phyloP scores from a whole-genome alignment of 2,329 filamentous ascomycete species.

The Pseudogymnoascus sp. region DNA sequence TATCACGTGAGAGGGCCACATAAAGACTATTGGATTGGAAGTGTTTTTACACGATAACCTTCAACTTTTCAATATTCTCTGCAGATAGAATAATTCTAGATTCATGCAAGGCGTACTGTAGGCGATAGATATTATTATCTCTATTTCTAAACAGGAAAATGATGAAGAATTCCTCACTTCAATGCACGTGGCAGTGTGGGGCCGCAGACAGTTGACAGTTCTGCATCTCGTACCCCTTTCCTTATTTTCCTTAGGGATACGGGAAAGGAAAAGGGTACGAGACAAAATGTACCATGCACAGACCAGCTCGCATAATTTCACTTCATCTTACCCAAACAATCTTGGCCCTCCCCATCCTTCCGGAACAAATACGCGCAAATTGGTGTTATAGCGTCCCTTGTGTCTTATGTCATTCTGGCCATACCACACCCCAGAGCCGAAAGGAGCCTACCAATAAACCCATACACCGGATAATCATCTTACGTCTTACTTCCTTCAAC shows the following conservation, averaged over 20 bases:
- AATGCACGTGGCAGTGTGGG: background rate
- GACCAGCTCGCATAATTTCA: slow-evolving; percentile 7
- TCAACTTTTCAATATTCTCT: background rate
- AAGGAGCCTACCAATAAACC: background rate
- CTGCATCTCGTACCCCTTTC: slow-evolving; percentile 2
- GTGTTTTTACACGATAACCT: slow-evolving; percentile 40
- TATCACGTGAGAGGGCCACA: slow-evolving; percentile 65
- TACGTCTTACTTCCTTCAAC: background rate
- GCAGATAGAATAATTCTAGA: slow-evolving; percentile 1
- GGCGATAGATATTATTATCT: background rate
- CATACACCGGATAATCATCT: background rate
- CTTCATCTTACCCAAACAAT: slow-evolving; percentile 4
- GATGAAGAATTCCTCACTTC: background rate
- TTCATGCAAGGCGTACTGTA: background rate
- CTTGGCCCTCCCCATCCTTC: background rate
- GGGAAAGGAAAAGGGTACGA: background rate
- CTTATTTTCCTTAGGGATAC: background rate
- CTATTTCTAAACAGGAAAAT: background rate
- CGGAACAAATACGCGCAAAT: slow-evolving; percentile 1
- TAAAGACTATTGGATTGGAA: slow-evolving; percentile 62
- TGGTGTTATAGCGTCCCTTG: slow-evolving; percentile 8
- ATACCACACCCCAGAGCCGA: background rate
- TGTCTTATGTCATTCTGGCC: slow-evolving; percentile 8
- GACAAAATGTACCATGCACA: background rate
- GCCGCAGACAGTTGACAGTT: slow-evolving; percentile 7